Conservation (phyloP, 352 stramenopile genomes). For the Phytophthora pini region DNA sequence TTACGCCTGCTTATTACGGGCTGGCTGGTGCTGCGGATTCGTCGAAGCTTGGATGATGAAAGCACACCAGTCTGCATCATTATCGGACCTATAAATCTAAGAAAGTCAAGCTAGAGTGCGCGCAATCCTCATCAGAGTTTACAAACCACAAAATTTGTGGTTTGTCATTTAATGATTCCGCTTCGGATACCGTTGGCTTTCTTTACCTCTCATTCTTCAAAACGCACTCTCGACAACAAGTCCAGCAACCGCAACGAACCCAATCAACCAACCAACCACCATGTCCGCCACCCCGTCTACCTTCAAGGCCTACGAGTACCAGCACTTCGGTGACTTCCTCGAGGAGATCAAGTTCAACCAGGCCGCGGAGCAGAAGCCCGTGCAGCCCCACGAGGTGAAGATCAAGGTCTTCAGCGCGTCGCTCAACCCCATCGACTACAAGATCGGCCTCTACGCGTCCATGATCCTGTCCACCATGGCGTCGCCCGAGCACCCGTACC, state of each 20-base stretch:
- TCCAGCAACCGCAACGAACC: not conserved
- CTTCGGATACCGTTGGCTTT: no score
- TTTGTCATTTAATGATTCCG: no score
- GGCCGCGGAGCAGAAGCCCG: not conserved
- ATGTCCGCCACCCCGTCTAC: conserved; percentile 20
- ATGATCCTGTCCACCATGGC: conserved; percentile 1
- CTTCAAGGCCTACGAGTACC: conserved; percentile 42
- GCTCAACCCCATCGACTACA: not conserved
- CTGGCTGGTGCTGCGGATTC: not conserved
- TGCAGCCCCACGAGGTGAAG: not conserved
- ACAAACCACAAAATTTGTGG: not conserved
- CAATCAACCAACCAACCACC: not conserved
- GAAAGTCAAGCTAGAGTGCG: not conserved
- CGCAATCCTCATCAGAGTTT: conserved; percentile 5
- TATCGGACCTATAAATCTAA: conserved; percentile 1
- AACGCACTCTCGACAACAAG: conserved; percentile 17
- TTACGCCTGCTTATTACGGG: no score
- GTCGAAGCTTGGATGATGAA: conserved; percentile 3
- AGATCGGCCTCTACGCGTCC: not conserved
- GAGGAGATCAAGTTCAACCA: conserved; percentile 32
- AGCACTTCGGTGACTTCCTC: conserved; percentile 36
- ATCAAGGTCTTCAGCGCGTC: not conserved
- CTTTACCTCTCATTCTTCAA: conserved; percentile 21
- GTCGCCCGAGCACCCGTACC: conserved; percentile 28
- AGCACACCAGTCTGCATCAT: conserved; percentile 8